Evolutionary conservation across 163 green algal genomes (phyloP).

Genomic region (Scenedesmus sp.): DNA sequence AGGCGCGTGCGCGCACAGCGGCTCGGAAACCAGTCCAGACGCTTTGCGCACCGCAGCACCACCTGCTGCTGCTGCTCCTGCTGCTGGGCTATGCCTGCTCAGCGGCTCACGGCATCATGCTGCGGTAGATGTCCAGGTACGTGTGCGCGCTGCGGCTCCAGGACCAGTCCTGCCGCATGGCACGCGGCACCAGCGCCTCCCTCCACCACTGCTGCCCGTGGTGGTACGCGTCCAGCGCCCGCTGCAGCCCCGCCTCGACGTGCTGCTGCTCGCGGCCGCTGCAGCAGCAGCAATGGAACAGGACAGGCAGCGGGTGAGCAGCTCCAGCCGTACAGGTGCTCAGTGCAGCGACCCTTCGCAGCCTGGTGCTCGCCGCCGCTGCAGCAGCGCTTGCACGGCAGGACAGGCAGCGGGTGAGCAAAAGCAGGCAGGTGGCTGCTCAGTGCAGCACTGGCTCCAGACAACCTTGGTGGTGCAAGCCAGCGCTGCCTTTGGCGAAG

Average conservation of each 20-base stretch:
- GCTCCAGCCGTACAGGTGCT: background rate
- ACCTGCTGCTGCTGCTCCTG: background rate
- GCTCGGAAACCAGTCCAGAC: background rate
- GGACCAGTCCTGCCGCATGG: slow-evolving; percentile 63
- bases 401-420: background rate
- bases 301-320: background rate
- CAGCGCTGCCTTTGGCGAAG: too few relatives aligned
- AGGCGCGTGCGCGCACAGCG: background rate
- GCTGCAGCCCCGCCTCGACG: slow-evolving; percentile 45
- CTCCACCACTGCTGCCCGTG: slow-evolving; percentile 60
- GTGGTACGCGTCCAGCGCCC: slow-evolving; percentile 58
- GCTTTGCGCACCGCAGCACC: too few relatives aligned
- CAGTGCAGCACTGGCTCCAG: background rate
- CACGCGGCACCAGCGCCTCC: slow-evolving; percentile 56
- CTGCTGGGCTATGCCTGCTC: too few relatives aligned
- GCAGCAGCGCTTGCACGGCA: too few relatives aligned
- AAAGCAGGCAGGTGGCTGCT: background rate
- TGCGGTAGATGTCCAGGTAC: slow-evolving; percentile 61
- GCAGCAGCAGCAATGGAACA: background rate
- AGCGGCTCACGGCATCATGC: background rate
- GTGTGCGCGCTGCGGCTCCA: slow-evolving; percentile 58
- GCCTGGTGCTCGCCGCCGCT: too few relatives aligned
- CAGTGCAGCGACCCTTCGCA: background rate
- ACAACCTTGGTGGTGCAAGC: too few relatives aligned
- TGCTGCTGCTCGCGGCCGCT: slow-evolving; percentile 10